Conservation (phyloP, 257 asterid genomes). For the Solanum gracilifrons region DNA sequence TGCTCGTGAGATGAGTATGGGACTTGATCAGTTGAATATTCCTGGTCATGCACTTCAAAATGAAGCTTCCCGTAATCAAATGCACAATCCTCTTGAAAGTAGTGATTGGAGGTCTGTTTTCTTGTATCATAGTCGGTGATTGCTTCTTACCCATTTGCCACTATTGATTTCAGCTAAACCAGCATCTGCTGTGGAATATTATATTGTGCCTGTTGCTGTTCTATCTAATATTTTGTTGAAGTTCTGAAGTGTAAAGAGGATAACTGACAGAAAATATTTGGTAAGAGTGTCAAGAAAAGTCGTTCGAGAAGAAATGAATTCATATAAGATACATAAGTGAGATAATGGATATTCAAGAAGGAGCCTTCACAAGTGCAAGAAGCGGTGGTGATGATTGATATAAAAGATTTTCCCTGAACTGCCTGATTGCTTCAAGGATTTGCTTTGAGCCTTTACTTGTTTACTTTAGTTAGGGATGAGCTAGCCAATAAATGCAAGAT, state of each 20-base stretch:
- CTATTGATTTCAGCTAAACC: neutral
- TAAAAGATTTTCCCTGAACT: neutral
- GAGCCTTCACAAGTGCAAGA: neutral
- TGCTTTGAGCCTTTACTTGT: neutral
- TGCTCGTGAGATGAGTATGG: conserved; percentile 78
- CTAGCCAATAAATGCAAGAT: neutral
- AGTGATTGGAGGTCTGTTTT: conserved; percentile 49
- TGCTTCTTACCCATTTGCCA: neutral
- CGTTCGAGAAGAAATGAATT: neutral
- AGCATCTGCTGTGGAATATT: neutral
- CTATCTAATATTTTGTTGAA: neutral
- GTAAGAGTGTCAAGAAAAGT: neutral
- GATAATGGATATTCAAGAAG: neutral
- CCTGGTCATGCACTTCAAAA: conserved; percentile 50
- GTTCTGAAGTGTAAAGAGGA: neutral
- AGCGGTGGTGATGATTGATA: neutral
- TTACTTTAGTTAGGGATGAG: neutral
- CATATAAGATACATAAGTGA: neutral
- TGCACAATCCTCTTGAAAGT: conserved; percentile 42
- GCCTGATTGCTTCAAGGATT: neutral
- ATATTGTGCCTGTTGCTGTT: neutral
- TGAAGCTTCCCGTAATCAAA: conserved; percentile 48
- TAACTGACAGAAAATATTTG: neutral
- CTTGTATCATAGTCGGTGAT: neutral
- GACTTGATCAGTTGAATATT: conserved; percentile 54